These are phyloP conservation scores for Lasiodiplodia sp. DNA, from an alignment of 2,329 filamentous ascomycete species.

Conservation along the genomic window DNA sequence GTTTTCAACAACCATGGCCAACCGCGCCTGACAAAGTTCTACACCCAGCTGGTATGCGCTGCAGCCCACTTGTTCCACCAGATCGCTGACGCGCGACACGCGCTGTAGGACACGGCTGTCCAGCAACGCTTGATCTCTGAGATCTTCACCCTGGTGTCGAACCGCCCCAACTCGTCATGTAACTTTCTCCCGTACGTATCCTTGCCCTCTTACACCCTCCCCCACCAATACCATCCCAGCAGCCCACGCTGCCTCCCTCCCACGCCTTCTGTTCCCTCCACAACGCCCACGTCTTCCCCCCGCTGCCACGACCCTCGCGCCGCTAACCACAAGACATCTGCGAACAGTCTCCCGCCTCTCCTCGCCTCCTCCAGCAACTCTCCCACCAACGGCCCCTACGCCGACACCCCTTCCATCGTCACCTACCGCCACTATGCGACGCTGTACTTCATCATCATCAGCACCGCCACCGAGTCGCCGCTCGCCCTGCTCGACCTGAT, in stretches of 20 bases:
- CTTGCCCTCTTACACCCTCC: constrained; percentile 34
- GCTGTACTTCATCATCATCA: constrained; percentile 98
- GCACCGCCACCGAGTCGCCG: constrained; percentile 93
- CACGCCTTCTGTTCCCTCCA: constrained; percentile 23
- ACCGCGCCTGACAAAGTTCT: constrained; percentile 96
- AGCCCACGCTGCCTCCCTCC: background rate
- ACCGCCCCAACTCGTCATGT: constrained; percentile 89
- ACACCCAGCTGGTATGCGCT: constrained; percentile 81
- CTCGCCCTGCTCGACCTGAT: constrained; percentile 95
- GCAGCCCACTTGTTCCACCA: background rate
- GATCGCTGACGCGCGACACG: constrained; percentile 24
- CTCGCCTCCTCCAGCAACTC: constrained; percentile 55
- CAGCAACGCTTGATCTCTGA: constrained; percentile 96
- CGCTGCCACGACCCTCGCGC: background rate
- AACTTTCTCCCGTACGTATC: constrained; percentile 82
- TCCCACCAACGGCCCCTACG: constrained; percentile 66
- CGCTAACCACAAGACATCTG: constrained; percentile 64
- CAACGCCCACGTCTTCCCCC: background rate
- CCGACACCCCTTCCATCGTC: constrained; percentile 91
- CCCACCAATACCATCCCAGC: constrained; percentile 13
- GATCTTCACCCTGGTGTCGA: constrained; percentile 94
- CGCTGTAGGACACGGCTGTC: constrained; percentile 84
- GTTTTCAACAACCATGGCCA: constrained; percentile 99
- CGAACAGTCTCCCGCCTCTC: constrained; percentile 69
- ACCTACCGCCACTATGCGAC: constrained; percentile 99